Percentiles rank a stretch among this genome's conserved stretches.
Evolutionary conservation across 345 rosid species (phyloP).

Genomic region (Mangifera indica): DNA sequence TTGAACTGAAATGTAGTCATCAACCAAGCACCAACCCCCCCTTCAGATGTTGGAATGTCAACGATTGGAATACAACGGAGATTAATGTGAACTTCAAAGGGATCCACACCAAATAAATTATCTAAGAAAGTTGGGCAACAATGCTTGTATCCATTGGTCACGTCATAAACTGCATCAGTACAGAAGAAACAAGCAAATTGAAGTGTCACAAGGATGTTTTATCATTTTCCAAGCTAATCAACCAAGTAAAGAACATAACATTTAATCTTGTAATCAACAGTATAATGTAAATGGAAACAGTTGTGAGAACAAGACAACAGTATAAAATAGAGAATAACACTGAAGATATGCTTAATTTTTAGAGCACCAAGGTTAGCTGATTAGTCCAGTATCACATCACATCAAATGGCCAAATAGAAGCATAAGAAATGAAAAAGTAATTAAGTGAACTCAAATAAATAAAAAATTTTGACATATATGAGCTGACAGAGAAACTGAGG

Average conservation of each 20-base stretch:
- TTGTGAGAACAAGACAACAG: neutral
- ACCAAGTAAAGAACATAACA: neutral
- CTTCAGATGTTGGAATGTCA: constrained; percentile 58
- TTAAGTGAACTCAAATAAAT: too few species aligned
- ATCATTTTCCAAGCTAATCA: neutral
- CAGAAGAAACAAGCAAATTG: neutral
- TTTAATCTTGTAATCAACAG: neutral
- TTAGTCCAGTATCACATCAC: neutral
- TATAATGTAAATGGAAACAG: neutral
- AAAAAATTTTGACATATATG: neutral
- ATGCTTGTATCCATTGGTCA: constrained; percentile 78
- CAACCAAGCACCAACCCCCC: constrained; percentile 57
- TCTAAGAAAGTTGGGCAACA: constrained; percentile 76
- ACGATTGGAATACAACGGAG: constrained; percentile 43
- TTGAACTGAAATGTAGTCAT: constrained; percentile 56
- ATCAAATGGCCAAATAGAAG: neutral
- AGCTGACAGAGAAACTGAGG: neutral
- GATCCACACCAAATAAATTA: constrained; percentile 74
- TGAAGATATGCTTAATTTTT: neutral
- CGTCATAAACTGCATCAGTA: constrained; percentile 69
- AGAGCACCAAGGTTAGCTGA: neutral
- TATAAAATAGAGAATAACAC: neutral
- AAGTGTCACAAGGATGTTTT: neutral
- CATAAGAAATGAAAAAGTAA: too few species aligned
- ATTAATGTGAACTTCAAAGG: constrained; percentile 82